Conservation (phyloP, 208 protist genomes). For the Novymonas esmeraldas region DNA sequence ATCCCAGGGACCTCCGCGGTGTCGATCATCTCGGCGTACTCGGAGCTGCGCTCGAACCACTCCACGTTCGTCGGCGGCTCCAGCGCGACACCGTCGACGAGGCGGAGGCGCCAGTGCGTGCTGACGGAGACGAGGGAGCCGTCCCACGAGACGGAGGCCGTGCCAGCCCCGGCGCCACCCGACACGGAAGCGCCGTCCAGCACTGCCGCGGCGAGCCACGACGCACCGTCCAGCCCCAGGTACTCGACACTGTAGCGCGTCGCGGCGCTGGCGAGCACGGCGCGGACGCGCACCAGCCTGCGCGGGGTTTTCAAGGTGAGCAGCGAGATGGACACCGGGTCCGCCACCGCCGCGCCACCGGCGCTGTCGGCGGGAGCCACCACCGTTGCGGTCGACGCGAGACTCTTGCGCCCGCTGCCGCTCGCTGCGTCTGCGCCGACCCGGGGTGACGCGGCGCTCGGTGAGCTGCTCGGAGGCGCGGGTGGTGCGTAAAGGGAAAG, state of each 20-base stretch:
- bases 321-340: background rate
- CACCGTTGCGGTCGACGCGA: too few species aligned
- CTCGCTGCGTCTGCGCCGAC: too few species aligned
- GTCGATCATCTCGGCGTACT: conserved; percentile 23
- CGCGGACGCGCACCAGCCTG: conserved; percentile 47
- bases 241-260: conserved; percentile 68
- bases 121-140: conserved; percentile 32
- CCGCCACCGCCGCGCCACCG: background rate
- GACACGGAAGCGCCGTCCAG: conserved; percentile 33
- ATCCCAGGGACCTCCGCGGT: conserved; percentile 31
- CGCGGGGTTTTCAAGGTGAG: conserved; percentile 15
- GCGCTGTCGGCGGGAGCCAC: too few species aligned
- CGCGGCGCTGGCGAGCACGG: conserved; percentile 38
- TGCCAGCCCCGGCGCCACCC: background rate
- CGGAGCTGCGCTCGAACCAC: conserved; percentile 53
- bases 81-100: background rate
- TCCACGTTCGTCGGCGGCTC: conserved; percentile 23
- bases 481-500: background rate
- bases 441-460: too few species aligned
- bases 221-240: conserved; percentile 62
- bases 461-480: background rate
- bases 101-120: conserved; percentile 65
- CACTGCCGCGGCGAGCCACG: conserved; percentile 52
- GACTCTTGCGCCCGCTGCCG: too few species aligned
- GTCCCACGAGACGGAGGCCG: conserved; percentile 39